phyloP scores from a whole-genome alignment of 257 asterid genomes.

The Primulina eburnea region DNA sequence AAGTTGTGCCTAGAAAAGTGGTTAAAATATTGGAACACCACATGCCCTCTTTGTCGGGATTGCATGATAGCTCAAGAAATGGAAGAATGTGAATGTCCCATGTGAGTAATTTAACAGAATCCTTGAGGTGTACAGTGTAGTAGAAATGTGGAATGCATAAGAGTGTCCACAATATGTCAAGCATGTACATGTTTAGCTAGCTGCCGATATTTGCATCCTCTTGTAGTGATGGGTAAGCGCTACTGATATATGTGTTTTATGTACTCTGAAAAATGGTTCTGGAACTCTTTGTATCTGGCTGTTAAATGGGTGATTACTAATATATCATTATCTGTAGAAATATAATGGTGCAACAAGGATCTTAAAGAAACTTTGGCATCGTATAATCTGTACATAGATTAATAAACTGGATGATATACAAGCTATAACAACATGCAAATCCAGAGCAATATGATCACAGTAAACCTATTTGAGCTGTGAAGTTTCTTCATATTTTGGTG shows the following conservation, averaged over 20 bases:
- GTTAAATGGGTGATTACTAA: background rate
- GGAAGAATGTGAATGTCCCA: constrained; percentile 70
- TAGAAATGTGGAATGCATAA: background rate
- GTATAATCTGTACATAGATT: background rate
- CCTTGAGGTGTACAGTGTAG: constrained; percentile 14
- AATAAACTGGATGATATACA: background rate
- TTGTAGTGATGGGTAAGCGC: constrained; percentile 45
- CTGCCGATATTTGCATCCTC: constrained; percentile 50
- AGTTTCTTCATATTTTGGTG: background rate
- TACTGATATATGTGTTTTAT: constrained; percentile 32
- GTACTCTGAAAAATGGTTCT: constrained; percentile 21
- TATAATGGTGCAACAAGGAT: background rate
- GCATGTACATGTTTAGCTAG: constrained; percentile 23
- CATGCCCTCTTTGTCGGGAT: constrained; percentile 90
- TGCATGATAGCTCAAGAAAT: constrained; percentile 63
- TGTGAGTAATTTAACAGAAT: constrained; percentile 43
- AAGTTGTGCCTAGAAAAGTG: constrained; percentile 73
- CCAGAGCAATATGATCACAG: background rate
- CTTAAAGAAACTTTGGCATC: background rate
- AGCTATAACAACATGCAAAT: background rate
- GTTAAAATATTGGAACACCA: constrained; percentile 75
- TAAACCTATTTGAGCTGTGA: background rate
- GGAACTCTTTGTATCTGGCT: constrained; percentile 9
- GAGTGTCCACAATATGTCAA: constrained; percentile 17
- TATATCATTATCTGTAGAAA: background rate